Percentiles rank a stretch among this genome's conserved stretches.
Evolutionary conservation across 164 flowering plant genomes (phyloP).

Genomic region (Stephania yunnanensis): DNA sequence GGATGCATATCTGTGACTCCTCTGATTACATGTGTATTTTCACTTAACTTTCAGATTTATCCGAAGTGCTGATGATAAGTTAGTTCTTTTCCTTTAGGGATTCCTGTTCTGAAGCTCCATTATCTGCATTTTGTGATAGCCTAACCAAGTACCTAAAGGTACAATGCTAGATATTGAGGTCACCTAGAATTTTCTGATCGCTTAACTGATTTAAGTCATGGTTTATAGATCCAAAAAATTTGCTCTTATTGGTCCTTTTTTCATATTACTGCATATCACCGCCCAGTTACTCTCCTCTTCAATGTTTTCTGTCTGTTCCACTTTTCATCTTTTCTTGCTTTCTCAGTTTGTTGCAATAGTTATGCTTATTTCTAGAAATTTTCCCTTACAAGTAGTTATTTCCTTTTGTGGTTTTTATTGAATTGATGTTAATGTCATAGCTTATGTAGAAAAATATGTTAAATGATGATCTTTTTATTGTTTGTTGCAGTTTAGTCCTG

Average conservation of each 20-base stretch:
- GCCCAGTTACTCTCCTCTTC: neutral
- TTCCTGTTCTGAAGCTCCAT: neutral
- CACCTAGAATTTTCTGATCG: too few relatives aligned
- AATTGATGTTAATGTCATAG: neutral
- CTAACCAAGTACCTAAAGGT: neutral
- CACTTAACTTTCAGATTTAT: too few relatives aligned
- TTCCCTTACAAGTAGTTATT: neutral
- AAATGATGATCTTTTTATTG: neutral
- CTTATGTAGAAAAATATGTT: neutral
- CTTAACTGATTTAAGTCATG: too few relatives aligned
- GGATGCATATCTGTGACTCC: too few relatives aligned
- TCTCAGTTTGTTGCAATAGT: neutral
- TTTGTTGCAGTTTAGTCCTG: constrained; percentile 78
- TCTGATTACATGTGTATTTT: too few relatives aligned
- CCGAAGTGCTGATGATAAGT: neutral
- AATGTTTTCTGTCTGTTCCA: neutral
- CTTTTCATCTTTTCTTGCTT: neutral
- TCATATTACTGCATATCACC: too few relatives aligned
- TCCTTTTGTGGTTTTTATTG: neutral
- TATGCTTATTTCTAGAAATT: neutral
- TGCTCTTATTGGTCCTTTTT: too few relatives aligned
- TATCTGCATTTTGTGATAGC: neutral
- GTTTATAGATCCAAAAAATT: too few relatives aligned
- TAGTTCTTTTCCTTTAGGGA: neutral
- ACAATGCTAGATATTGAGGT: too few relatives aligned